These are phyloP conservation scores for Suillus hirtellus DNA, from an alignment of 768 basidiomycete genomes.

Conservation along the genomic window DNA sequence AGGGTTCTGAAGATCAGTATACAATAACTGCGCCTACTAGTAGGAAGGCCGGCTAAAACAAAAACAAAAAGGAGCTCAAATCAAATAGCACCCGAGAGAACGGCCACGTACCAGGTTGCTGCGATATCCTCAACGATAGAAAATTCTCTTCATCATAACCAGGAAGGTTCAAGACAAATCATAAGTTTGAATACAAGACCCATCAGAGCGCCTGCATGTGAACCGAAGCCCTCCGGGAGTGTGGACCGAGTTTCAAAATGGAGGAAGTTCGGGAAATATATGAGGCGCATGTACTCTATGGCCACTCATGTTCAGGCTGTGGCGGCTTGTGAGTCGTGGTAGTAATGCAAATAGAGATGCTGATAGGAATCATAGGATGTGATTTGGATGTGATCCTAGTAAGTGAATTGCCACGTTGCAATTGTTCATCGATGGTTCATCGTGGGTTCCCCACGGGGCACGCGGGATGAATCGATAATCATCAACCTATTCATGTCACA, in stretches of 20 bases:
- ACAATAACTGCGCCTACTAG: neutral
- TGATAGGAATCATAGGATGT: neutral
- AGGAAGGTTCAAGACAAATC: neutral
- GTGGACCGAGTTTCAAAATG: neutral
- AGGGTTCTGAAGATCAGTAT: neutral
- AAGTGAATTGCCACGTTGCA: neutral
- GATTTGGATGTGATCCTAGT: neutral
- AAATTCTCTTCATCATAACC: neutral
- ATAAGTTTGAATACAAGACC: neutral
- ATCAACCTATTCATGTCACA: neutral
- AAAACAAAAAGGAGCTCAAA: neutral
- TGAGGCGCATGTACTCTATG: neutral
- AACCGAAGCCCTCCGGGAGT: neutral
- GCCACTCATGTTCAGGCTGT: neutral
- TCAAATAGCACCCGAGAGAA: neutral
- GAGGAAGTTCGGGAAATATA: neutral
- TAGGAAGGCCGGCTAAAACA: neutral
- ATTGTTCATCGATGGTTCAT: neutral
- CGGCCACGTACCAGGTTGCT: neutral
- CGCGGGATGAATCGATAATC: neutral
- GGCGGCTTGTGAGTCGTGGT: neutral
- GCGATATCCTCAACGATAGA: neutral
- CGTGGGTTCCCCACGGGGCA: conserved; percentile 3
- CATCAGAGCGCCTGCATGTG: neutral
- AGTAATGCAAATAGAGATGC: neutral